Conservation (phyloP, 129 eudicot genomes). For the Tagetes patula region DNA sequence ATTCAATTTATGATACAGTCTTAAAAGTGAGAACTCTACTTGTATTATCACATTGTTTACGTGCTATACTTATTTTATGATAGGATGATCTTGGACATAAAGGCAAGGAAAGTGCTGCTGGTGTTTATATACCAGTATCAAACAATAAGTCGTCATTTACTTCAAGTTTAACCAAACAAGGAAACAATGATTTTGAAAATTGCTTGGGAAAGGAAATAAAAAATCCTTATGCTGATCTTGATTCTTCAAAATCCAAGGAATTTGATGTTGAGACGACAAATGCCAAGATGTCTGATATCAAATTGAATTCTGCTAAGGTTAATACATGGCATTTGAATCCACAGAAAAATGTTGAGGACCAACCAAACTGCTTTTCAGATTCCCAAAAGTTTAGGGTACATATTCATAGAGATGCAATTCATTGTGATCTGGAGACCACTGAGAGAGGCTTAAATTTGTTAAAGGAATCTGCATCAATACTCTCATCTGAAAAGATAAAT, state of each 20-base stretch:
- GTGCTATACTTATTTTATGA: constrained; percentile 26
- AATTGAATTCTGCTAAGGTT: constrained; percentile 29
- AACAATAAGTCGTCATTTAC: constrained; percentile 16
- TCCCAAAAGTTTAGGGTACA: constrained; percentile 39
- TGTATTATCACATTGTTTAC: constrained; percentile 5
- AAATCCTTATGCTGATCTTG: constrained; percentile 10
- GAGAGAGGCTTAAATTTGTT: constrained; percentile 27
- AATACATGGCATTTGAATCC: constrained; percentile 59
- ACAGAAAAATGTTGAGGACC: constrained; percentile 50
- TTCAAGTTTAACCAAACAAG: constrained; percentile 31
- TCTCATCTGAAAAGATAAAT: constrained; percentile 27
- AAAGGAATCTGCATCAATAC: constrained; percentile 18
- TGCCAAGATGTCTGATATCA: constrained; percentile 22
- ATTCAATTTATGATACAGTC: constrained; percentile 10
- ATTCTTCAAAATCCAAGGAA: constrained; percentile 23
- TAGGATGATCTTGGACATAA: constrained; percentile 46
- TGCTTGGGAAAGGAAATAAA: constrained; percentile 22
- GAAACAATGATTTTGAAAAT: constrained; percentile 27
- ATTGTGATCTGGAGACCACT: constrained; percentile 19
- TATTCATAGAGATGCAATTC: constrained; percentile 28
- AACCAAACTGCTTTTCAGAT: constrained; percentile 42
- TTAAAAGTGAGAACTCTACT: constrained; percentile 12
- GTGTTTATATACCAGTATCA: constrained; percentile 23
- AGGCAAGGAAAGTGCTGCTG: constrained; percentile 33
- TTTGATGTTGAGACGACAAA: constrained; percentile 14